phyloP scores from a whole-genome alignment of 164 flowering plant genomes.

The Santalum album region DNA sequence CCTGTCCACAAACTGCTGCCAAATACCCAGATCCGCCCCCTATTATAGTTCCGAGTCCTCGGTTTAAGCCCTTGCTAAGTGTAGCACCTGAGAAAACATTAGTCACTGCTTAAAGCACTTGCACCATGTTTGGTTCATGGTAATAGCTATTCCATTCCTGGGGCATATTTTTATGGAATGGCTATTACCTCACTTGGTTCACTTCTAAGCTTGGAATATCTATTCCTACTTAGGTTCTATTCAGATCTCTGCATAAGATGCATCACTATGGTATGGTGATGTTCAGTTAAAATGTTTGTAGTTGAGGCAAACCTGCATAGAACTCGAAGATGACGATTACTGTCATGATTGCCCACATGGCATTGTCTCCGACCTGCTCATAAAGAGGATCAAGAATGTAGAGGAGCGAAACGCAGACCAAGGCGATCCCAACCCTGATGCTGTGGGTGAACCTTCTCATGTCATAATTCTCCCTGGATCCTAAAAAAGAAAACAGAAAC shows the following conservation, averaged over 20 bases:
- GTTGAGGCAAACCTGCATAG: conserved; percentile 62
- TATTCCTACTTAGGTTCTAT: too few species aligned
- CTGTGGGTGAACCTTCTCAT: conserved; percentile 41
- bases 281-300: too few species aligned
- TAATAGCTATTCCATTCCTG: too few species aligned
- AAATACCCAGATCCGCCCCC: conserved; percentile 68
- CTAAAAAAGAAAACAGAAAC: too few species aligned
- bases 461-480: conserved; percentile 9
- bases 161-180: too few species aligned
- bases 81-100: conserved; percentile 48
- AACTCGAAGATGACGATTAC: conserved; percentile 80
- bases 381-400: conserved; percentile 55
- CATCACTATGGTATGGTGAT: too few species aligned
- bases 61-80: conserved; percentile 65
- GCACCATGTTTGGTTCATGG: too few species aligned
- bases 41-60: conserved; percentile 64
- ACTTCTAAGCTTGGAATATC: too few species aligned
- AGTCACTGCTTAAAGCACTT: too few species aligned
- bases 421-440: conserved; percentile 69
- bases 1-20: conserved; percentile 43
- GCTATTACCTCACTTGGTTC: too few species aligned
- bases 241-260: too few species aligned
- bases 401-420: conserved; percentile 64
- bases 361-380: conserved; percentile 62
- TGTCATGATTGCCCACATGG: conserved; percentile 96